Base-by-base conservation (phyloP, 768 basidiomycete genomes). In the Boletus huronensis region DNA sequence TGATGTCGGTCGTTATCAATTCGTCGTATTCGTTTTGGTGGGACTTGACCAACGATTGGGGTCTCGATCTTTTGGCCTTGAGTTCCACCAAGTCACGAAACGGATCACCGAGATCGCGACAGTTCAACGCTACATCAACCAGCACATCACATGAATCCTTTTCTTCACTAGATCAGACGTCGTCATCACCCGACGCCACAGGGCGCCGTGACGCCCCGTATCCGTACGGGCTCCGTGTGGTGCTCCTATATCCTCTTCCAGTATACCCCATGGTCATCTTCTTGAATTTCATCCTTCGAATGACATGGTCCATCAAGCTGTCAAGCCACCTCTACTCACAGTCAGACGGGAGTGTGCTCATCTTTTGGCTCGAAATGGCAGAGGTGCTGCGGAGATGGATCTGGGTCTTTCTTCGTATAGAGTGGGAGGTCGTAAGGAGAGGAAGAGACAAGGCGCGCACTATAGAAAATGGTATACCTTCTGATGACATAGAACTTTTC, bases 41-140 rank as follows among this genome's bases (percentile, higher is more conserved):
- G 97, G 97, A 98, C 72, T 81, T 98, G 40, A 93, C 92, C 45
- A 91, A 96, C 69, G 97, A 99, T 68, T 99, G 96, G 95, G 97
- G 97, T 6, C 77, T 99, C 51, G 82, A 85, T 42, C 73, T 98
- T 40, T 74, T 98, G 54, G 78, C 78, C 50, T 58, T 68, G 29
- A 61, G 65, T 35, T 56, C 68, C 52, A 57, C 67, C 61, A 23
- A 57, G 50, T 54, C 68, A 66, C 46, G 59, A 61, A 55, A 43
- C 47, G 70, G 65, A 54, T 73, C 75, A n/a, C 76, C 75, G 3
- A 48, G 32, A 36, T 78, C 74, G n/a, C 64, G 77, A 28, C 78
- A 79, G 60, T 77, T 77, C 23, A 71, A 55, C 42, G 45, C 55
- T 8, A 42, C 59, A 38, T 60, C 69, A 1, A 50, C 66, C 45